A percentile compares a stretch with the other conserved stretches of the same genome.
These are phyloP conservation scores for Aspergillus niger DNA, from an alignment of 2,329 filamentous ascomycete genomes.

Conservation along the genomic window DNA sequence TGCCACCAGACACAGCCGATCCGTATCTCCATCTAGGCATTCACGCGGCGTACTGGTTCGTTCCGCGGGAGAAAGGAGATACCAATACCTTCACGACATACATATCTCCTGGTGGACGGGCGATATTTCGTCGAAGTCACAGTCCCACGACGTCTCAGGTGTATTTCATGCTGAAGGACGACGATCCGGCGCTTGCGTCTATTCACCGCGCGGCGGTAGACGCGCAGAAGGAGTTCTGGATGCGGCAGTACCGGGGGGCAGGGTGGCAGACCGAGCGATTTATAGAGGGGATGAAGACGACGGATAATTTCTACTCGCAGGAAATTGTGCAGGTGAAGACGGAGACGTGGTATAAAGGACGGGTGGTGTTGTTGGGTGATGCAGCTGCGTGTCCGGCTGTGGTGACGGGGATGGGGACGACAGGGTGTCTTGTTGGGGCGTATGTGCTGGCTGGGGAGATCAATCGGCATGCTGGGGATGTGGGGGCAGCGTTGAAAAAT, in stretches of 20 bases:
- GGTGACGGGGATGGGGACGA: slow-evolving; percentile 41
- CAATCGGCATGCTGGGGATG: slow-evolving; percentile 22
- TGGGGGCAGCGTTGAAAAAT: slow-evolving; percentile 21
- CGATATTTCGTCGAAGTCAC: slow-evolving; percentile 27
- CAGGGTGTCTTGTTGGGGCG: slow-evolving; percentile 42
- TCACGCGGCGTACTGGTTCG: slow-evolving; percentile 32
- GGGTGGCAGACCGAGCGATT: slow-evolving; percentile 43
- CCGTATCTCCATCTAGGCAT: slow-evolving; percentile 23
- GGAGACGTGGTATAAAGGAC: slow-evolving; percentile 32
- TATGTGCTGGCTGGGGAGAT: slow-evolving; percentile 60
- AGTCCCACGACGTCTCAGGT: slow-evolving; percentile 24
- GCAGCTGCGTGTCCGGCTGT: slow-evolving; percentile 42
- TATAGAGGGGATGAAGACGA: slow-evolving; percentile 41
- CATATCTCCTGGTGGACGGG: slow-evolving; percentile 23
- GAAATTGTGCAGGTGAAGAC: slow-evolving; percentile 38
- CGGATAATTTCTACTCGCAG: slow-evolving; percentile 50
- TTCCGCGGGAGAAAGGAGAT: slow-evolving; percentile 26
- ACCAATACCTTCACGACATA: slow-evolving; percentile 22
- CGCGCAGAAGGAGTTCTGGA: slow-evolving; percentile 32
- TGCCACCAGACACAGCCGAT: slow-evolving; percentile 25
- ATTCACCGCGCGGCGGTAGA: slow-evolving; percentile 19
- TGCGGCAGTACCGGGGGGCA: slow-evolving; percentile 34
- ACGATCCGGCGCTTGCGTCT: slow-evolving; percentile 13
- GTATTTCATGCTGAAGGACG: slow-evolving; percentile 23
- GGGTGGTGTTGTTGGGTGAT: slow-evolving; percentile 46